Base-by-base conservation (phyloP, 352 stramenopile species). In the Pilasporangium apinafurcum region DNA sequence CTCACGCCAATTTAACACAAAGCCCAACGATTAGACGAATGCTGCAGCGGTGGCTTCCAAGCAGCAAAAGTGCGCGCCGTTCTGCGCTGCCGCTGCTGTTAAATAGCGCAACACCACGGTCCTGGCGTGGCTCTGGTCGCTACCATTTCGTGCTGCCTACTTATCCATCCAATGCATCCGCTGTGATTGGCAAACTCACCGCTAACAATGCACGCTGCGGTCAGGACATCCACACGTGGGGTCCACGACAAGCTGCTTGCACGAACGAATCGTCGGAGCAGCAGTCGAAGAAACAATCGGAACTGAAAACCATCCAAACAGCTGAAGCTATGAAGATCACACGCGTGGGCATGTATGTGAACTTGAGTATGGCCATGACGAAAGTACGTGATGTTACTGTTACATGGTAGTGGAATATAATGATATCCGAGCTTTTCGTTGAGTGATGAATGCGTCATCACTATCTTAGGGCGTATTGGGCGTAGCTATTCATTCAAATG, bases 331-430 rank as follows among this genome's bases (percentile, higher is more conserved):
- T 90, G 51, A 77, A 76, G 43, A 90, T 98, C 41, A 98, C 94
- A 5, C 86, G 90, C 17, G 47, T 98, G 2, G 94, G 94, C 18
- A 95, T 96, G 52, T 86, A 89, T 45, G 79, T 98, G 21, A 98
- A 98, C 53, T 31, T 98, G 33, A 53, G 86, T n/a, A 86, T 98
- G 61, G 85, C 81, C 16, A 40, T 86, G 3, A 83, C 84, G 17
- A 97, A 98, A 65, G 77, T 94, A 42, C 20, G 7, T 37, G 21
- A 30, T n/a, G n/a, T n/a, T n/a, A n/a, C n/a, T n/a, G n/a, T n/a
- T n/a, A 16, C 5, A 33, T 38, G 7, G 2, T 33, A 18, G 5
- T 38, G 2, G 25, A 9, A 45, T 6, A 31, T 26, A 39, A 24
- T 31, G 31, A 50, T 53, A 8, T 54, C 72, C 14, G 68, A 68